phyloP scores from a whole-genome alignment of 2,329 filamentous ascomycete species.

The Moelleriella libera region DNA sequence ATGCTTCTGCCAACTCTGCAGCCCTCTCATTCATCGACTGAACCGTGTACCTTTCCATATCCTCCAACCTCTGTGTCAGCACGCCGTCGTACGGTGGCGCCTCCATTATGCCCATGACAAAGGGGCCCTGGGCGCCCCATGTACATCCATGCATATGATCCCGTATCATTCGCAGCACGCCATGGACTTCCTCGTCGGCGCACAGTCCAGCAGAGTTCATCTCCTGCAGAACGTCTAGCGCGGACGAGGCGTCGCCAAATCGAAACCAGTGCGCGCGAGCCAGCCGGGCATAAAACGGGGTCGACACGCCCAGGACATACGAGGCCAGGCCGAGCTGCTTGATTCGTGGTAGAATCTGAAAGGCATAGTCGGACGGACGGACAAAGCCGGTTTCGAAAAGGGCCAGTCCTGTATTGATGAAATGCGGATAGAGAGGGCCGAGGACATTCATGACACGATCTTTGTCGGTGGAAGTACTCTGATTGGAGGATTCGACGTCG shows the following conservation, averaged over 20 bases:
- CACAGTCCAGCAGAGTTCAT: conserved; percentile 51
- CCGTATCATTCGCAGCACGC: conserved; percentile 15
- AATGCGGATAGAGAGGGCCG: conserved; percentile 50
- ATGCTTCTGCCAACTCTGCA: not conserved
- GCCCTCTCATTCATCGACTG: conserved; percentile 4
- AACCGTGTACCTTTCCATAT: conserved; percentile 7
- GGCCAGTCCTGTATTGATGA: conserved; percentile 41
- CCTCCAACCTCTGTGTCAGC: conserved; percentile 13
- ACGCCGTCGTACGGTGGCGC: conserved; percentile 18
- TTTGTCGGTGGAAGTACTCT: conserved; percentile 6
- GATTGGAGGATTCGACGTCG: not conserved
- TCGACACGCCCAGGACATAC: conserved; percentile 58
- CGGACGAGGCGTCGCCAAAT: conserved; percentile 39
- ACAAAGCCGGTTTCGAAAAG: conserved; percentile 43
- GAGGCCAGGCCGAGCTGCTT: conserved; percentile 54
- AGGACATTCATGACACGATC: conserved; percentile 38
- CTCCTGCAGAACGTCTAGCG: conserved; percentile 45
- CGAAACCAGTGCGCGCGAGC: conserved; percentile 47
- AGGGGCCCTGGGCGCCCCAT: conserved; percentile 21
- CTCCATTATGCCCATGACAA: conserved; percentile 24
- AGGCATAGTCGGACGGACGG: conserved; percentile 41
- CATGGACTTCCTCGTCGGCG: conserved; percentile 27
- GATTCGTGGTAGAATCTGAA: conserved; percentile 50
- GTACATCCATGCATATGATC: conserved; percentile 19
- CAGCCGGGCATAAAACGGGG: conserved; percentile 55